phyloP scores from a whole-genome alignment of 2,329 filamentous ascomycete genomes.

The Zymoseptoria pseudotritici region DNA sequence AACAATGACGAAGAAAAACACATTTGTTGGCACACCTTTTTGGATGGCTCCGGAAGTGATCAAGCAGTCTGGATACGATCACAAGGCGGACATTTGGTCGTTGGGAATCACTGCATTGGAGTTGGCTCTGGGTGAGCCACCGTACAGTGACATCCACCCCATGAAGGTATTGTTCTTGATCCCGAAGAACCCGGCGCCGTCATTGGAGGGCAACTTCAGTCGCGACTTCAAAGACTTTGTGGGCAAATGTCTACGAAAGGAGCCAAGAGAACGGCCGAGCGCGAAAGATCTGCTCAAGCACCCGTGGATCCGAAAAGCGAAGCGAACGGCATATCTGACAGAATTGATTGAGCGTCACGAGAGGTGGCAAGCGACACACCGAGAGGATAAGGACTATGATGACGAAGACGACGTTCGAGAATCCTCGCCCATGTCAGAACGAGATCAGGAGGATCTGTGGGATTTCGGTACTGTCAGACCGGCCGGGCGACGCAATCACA shows the following conservation, averaged over 20 bases:
- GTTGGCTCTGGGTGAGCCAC: slow-evolving; percentile 83
- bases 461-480: slow-evolving; percentile 94
- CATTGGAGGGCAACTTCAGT: slow-evolving; percentile 49
- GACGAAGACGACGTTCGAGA: slow-evolving; percentile 50
- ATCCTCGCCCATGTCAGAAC: slow-evolving; percentile 35
- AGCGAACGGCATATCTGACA: slow-evolving; percentile 92
- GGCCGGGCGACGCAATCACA: slow-evolving; percentile 50
- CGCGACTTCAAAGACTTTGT: slow-evolving; percentile 46
- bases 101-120: slow-evolving; percentile 91
- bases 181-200: slow-evolving; percentile 83
- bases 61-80: slow-evolving; percentile 95
- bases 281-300: slow-evolving; percentile 83
- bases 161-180: slow-evolving; percentile 98
- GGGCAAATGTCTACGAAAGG: slow-evolving; percentile 68
- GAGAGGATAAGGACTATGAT: slow-evolving; percentile 59
- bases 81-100: slow-evolving; percentile 97
- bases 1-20: slow-evolving; percentile 99
- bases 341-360: slow-evolving; percentile 89
- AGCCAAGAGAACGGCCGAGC: slow-evolving; percentile 80
- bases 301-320: slow-evolving; percentile 82
- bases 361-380: slow-evolving; percentile 77
- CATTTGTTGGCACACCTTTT: slow-evolving; percentile 94
- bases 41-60: slow-evolving; percentile 99
- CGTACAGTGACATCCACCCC: slow-evolving; percentile 92
- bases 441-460: slow-evolving; percentile 81